Evolutionary conservation across 2,329 filamentous ascomycete genomes (phyloP).

Genomic region (Talaromyces piceae): DNA sequence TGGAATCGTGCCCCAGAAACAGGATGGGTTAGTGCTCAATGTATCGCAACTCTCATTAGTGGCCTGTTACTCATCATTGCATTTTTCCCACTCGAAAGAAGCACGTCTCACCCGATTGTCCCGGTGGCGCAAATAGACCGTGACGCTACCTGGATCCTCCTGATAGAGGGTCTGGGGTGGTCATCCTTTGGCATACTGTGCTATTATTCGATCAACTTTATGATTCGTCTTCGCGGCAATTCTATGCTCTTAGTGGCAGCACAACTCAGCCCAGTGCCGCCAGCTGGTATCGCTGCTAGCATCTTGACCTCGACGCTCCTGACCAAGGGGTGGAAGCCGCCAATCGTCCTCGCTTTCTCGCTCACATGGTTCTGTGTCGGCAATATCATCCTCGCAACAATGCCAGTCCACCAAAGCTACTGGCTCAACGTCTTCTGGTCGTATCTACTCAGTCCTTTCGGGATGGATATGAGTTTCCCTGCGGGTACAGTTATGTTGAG

Average conservation of each 20-base stretch:
- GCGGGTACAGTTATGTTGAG: constrained; percentile 33
- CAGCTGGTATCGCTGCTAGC: neutral
- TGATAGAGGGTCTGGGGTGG: neutral
- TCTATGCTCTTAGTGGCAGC: neutral
- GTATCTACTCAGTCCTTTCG: constrained; percentile 36
- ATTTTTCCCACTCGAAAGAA: neutral
- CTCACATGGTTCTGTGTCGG: neutral
- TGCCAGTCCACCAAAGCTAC: constrained; percentile 18
- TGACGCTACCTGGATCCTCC: neutral
- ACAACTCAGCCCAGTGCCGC: neutral
- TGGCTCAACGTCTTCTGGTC: constrained; percentile 24
- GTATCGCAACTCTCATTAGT: neutral
- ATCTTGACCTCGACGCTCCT: constrained; percentile 1
- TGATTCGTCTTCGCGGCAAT: neutral
- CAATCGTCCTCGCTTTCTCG: neutral
- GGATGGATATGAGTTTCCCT: constrained; percentile 44
- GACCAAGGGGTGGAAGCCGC: neutral
- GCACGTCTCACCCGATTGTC: neutral
- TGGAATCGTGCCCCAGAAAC: neutral
- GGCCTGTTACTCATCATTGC: neutral
- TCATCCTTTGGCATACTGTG: constrained; percentile 1
- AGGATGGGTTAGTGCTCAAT: neutral
- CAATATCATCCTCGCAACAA: neutral
- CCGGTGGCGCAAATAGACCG: neutral
- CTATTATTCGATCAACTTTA: constrained; percentile 1